Evolutionary conservation across 495 filamentous ascomycete genomes (phyloP).

Genomic region (Bacidia gigantensis): DNA sequence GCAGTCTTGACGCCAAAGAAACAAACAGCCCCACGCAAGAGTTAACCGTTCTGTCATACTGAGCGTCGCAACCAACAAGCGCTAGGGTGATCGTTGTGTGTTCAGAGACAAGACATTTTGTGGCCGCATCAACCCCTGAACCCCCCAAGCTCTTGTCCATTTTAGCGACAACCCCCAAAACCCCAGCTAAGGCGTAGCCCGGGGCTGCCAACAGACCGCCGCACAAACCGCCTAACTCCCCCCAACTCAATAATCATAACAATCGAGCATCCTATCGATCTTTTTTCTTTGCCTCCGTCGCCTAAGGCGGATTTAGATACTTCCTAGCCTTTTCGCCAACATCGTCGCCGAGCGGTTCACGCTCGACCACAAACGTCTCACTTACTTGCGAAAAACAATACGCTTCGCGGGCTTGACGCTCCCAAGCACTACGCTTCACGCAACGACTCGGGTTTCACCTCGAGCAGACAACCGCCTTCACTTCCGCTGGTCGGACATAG

Average conservation of each 20-base stretch:
- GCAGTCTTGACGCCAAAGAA: too few species aligned
- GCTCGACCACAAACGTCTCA: neutral
- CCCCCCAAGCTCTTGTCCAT: constrained; percentile 3
- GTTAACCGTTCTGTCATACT: constrained; percentile 3
- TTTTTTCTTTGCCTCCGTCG: neutral
- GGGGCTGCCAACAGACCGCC: constrained; percentile 10
- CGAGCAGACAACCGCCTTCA: neutral
- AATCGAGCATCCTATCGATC: neutral
- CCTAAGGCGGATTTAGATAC: constrained; percentile 9
- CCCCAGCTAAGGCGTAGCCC: constrained; percentile 14
- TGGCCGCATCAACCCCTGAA: constrained; percentile 16
- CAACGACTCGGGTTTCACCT: constrained; percentile 2
- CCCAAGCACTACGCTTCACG: constrained; percentile 6
- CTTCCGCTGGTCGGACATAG: constrained; percentile 14
- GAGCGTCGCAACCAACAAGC: constrained; percentile 5
- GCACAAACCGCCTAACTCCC: neutral
- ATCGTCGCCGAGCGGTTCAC: constrained; percentile 2
- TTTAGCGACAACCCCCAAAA: neutral
- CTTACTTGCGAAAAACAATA: neutral
- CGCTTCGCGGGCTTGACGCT: constrained; percentile 13
- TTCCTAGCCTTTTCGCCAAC: constrained; percentile 7
- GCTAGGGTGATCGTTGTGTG: constrained; percentile 1
- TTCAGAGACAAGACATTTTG: neutral
- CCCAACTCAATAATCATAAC: neutral
- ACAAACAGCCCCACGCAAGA: neutral